Conservation (phyloP, 2,329 filamentous ascomycete species). For the Fusarium bactridioides region DNA sequence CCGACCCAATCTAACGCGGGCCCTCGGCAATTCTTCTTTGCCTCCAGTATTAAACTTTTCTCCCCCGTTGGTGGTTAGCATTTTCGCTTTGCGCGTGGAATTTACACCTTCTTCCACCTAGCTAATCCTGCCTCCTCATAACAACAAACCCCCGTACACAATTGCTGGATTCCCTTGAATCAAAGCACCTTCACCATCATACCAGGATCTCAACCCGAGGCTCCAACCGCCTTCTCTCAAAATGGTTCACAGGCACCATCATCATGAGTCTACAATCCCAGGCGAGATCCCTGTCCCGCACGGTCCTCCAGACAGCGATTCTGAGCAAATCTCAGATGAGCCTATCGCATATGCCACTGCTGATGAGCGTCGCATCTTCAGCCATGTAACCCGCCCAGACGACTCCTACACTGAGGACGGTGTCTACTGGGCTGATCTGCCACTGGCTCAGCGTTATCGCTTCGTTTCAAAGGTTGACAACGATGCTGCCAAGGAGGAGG, state of each 20-base stretch:
- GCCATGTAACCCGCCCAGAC: conserved; percentile 83
- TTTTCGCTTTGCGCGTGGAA: conserved; percentile 5
- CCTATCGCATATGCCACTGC: conserved; percentile 54
- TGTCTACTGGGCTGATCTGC: conserved; percentile 92
- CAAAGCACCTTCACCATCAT: background rate
- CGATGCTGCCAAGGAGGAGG: conserved; percentile 73
- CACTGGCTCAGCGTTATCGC: conserved; percentile 70
- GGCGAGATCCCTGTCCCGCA: conserved; percentile 66
- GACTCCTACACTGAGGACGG: conserved; percentile 86
- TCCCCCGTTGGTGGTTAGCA: conserved; percentile 9
- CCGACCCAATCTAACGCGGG: conserved; percentile 3
- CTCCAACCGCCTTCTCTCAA: conserved; percentile 2
- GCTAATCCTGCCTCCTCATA: background rate
- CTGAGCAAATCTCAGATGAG: conserved; percentile 53
- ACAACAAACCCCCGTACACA: background rate
- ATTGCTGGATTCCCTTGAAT: background rate
- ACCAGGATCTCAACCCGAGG: background rate
- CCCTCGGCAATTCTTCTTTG: conserved; percentile 8
- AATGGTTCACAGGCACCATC: conserved; percentile 45
- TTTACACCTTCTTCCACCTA: background rate
- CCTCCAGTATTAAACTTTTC: conserved; percentile 16
- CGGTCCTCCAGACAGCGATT: conserved; percentile 53
- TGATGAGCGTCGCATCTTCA: conserved; percentile 71
- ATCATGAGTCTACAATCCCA: conserved; percentile 47
- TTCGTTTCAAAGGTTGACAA: conserved; percentile 81